Percentiles rank a stretch among this genome's conserved stretches.
Evolutionary conservation across 768 basidiomycete species (phyloP).

Genomic region (Galerina marginata): DNA sequence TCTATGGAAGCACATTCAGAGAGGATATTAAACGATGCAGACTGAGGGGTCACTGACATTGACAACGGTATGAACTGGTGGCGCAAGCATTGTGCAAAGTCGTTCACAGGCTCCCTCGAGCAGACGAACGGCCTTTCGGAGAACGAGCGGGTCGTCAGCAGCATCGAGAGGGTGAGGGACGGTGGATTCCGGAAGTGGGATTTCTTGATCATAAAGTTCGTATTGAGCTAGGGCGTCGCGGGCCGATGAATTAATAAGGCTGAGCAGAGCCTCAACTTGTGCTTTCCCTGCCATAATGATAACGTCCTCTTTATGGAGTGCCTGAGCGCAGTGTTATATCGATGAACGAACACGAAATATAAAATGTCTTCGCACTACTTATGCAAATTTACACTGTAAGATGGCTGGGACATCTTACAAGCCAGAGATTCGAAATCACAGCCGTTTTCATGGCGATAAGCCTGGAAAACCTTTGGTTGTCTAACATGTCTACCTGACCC

Average conservation of each 20-base stretch:
- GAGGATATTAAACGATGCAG: background rate
- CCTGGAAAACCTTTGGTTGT: too few relatives aligned
- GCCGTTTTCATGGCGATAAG: too few relatives aligned
- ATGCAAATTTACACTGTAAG: too few relatives aligned
- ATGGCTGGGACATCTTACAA: too few relatives aligned
- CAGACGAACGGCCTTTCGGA: conserved; percentile 34
- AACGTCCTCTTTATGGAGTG: too few relatives aligned
- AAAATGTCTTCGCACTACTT: too few relatives aligned
- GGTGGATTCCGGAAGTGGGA: conserved; percentile 40
- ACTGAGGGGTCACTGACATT: conserved; percentile 26
- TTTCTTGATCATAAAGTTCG: conserved; percentile 8
- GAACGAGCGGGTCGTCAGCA: conserved; percentile 23
- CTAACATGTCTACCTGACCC: too few relatives aligned
- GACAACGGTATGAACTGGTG: conserved; percentile 35
- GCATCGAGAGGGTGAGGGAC: conserved; percentile 40
- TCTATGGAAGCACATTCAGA: background rate
- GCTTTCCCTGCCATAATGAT: conserved; percentile 12
- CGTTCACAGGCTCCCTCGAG: conserved; percentile 43
- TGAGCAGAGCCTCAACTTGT: conserved; percentile 18
- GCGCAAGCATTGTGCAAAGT: conserved; percentile 33
- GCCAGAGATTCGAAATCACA: too few relatives aligned
- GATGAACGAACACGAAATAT: too few relatives aligned
- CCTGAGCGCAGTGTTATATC: too few relatives aligned
- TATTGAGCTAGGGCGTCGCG: conserved; percentile 18
- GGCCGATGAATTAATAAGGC: conserved; percentile 13